These are phyloP conservation scores for Ustilago curta DNA, from an alignment of 1,284 basidiomycete genomes.

Conservation along the genomic window DNA sequence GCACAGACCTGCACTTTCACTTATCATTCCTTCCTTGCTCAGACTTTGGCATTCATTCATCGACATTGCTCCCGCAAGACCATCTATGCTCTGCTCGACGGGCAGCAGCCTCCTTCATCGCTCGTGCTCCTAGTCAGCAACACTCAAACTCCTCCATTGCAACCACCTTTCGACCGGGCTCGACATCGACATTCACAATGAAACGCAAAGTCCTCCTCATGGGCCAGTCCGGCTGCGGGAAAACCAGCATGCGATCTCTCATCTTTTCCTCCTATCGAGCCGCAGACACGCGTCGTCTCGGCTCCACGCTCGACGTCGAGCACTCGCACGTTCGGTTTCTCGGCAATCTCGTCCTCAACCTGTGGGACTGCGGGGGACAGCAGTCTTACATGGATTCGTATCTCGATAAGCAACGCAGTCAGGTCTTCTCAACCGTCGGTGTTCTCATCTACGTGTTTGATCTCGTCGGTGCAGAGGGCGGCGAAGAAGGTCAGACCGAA, in stretches of 20 bases:
- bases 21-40: not conserved
- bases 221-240: constrained; percentile 72
- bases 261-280: constrained; percentile 98
- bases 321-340: constrained; percentile 97
- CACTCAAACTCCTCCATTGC: too few species aligned
- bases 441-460: constrained; percentile 99
- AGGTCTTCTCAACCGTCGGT: constrained; percentile 94
- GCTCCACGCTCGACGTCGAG: constrained; percentile 97
- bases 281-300: constrained; percentile 87
- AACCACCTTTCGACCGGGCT: not conserved
- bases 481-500: constrained; percentile 70
- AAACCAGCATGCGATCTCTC: constrained; percentile 97
- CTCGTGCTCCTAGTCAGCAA: not conserved
- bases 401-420: constrained; percentile 86
- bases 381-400: constrained; percentile 98
- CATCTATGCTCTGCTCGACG: not conserved
- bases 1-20: not conserved
- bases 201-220: constrained; percentile 65
- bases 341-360: constrained; percentile 89
- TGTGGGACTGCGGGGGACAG: constrained; percentile 99
- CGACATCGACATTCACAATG: constrained; percentile 21
- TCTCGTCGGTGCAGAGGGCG: constrained; percentile 71
- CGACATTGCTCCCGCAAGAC: not conserved
- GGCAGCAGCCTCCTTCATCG: too few species aligned
- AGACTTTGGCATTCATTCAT: not conserved